Percentiles rank a stretch among this genome's conserved stretches.
Conservation (phyloP, 768 basidiomycete genomes). For the Ramaria sp. region DNA sequence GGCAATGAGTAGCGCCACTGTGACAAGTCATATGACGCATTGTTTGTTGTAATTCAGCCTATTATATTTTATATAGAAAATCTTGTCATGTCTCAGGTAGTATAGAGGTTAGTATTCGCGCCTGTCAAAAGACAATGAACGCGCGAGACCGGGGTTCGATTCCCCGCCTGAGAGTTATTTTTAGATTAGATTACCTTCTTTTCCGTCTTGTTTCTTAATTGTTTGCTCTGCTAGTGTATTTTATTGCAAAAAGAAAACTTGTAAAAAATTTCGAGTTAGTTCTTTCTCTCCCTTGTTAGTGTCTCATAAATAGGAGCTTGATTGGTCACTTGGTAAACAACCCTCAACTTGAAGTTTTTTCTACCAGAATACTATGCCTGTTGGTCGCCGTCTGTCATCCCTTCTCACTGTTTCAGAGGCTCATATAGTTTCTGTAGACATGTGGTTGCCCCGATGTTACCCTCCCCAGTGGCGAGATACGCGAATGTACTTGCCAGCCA, state of each 20-base stretch:
- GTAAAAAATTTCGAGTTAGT: too few species aligned
- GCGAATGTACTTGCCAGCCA: background rate
- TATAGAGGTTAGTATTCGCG: slow-evolving; percentile 12
- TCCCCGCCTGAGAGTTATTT: slow-evolving; percentile 11
- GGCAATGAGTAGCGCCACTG: background rate
- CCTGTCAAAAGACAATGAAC: slow-evolving; percentile 9
- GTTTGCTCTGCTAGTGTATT: too few species aligned
- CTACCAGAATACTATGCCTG: background rate
- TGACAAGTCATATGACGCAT: too few species aligned
- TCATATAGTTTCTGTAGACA: background rate
- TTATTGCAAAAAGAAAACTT: too few species aligned
- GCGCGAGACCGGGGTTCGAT: slow-evolving; percentile 12
- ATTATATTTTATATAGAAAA: too few species aligned
- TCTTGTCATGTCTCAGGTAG: slow-evolving; percentile 7
- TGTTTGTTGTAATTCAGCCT: too few species aligned
- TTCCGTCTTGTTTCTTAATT: too few species aligned
- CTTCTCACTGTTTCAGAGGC: background rate
- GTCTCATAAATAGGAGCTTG: too few species aligned
- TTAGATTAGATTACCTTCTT: too few species aligned
- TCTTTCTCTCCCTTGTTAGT: too few species aligned
- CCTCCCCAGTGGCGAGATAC: background rate
- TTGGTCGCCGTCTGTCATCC: background rate
- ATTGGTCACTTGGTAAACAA: too few species aligned
- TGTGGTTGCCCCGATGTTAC: background rate
- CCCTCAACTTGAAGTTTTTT: background rate